Conservation (phyloP, 2,329 filamentous ascomycete species). For the Fusarium floridanum region DNA sequence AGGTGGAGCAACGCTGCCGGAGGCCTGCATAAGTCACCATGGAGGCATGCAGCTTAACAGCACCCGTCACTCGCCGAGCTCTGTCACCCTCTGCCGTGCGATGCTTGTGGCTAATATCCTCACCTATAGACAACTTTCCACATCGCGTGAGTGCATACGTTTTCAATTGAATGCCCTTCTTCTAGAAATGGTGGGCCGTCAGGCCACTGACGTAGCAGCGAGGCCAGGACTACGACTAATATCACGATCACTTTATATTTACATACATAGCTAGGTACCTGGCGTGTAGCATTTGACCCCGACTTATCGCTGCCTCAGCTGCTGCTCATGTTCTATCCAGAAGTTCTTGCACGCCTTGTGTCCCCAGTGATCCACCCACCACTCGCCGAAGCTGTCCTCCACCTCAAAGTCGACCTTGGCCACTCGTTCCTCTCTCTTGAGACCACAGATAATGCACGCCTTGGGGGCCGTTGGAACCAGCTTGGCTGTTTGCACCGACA, state of each 20-base stretch:
- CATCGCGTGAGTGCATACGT: not conserved
- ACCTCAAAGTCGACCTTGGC: constrained; percentile 80
- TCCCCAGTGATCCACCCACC: constrained; percentile 94
- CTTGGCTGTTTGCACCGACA: constrained; percentile 76
- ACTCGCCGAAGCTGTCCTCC: constrained; percentile 94
- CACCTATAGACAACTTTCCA: not conserved
- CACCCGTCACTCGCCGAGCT: constrained; percentile 18
- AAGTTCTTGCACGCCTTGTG: constrained; percentile 85
- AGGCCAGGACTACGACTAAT: not conserved
- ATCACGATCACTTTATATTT: not conserved
- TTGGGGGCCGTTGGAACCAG: constrained; percentile 80
- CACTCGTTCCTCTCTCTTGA: constrained; percentile 89
- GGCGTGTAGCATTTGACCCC: not conserved
- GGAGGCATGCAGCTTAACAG: constrained; percentile 12
- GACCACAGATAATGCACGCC: constrained; percentile 85
- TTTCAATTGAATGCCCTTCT: not conserved
- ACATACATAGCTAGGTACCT: not conserved
- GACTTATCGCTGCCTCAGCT: constrained; percentile 74
- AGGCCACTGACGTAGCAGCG: not conserved
- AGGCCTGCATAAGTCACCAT: constrained; percentile 17
- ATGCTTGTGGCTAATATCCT: not conserved
- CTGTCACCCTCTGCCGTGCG: constrained; percentile 13
- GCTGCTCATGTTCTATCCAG: constrained; percentile 82
- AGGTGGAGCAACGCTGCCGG: constrained; percentile 23
- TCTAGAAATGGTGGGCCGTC: not conserved